Base-by-base conservation (phyloP, 2,329 filamentous ascomycete genomes). In the Colletotrichum echinochloae region DNA sequence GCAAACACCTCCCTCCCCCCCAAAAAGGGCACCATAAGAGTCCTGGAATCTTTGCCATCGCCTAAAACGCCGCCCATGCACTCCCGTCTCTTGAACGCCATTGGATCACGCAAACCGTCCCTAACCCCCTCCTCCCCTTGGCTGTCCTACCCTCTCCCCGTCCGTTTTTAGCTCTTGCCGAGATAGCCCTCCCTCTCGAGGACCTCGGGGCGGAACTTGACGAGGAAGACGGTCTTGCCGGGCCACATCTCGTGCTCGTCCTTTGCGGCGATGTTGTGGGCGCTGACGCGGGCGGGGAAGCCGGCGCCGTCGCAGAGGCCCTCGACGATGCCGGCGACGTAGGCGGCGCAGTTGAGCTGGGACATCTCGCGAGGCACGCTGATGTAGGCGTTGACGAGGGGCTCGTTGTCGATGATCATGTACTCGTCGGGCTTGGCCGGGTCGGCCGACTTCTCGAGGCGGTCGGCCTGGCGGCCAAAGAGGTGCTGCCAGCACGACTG, bases 381-480 rank as follows among this genome's bases (percentile, higher is more conserved):
- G 78, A 99, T 92, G 83, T 96, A 98, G 73, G 92, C 91, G 82
- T 98, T 98, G 48, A 98, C 95, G 60, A 98, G 87, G 28, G 96
- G 96, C 80, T 98, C 96, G 82, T 99, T 98, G 83, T 99, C 96
- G 76, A 95, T 94, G 76, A 99, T 96, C 95, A 99, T 98, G 86
- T 98, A 99, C 84, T 98, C 95, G 76, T 96, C 94, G 11, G 94
- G 91, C 62, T 94, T 95, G 63, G 91, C 89, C 11, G 93, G 91
- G 77, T 93, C 91, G 64, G 90, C 90, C 70, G 91, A 94, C 83
- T 96, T 95, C 83, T 99, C 96, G 69, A 99, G 90, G 23, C 94
- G 92, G 83, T 98, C 95, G 35, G 96, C 96, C 66, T 95, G 91
- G 1, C 95, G 92, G 46, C 90, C 91, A 81, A 99, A 99, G 59